Conservation (phyloP, 2,329 filamentous ascomycete genomes). For the Aureobasidium sp. region DNA sequence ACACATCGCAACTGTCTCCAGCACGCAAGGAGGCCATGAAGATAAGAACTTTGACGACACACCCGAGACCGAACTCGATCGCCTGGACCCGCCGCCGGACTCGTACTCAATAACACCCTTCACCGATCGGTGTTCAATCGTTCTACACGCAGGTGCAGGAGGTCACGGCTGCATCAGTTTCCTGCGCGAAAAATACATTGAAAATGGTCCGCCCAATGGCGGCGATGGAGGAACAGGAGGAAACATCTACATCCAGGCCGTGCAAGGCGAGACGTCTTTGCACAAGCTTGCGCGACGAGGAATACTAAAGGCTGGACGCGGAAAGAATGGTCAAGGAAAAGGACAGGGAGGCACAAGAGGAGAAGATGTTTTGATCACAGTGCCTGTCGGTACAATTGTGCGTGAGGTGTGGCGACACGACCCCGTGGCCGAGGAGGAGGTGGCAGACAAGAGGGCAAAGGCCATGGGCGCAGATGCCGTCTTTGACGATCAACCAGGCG, state of each 20-base stretch:
- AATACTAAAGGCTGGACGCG: slow-evolving; percentile 65
- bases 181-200: slow-evolving; percentile 80
- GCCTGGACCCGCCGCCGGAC: slow-evolving; percentile 73
- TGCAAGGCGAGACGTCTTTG: slow-evolving; percentile 82
- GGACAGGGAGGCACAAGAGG: slow-evolving; percentile 69
- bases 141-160: slow-evolving; percentile 69
- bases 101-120: slow-evolving; percentile 81
- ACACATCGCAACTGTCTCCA: slow-evolving; percentile 4
- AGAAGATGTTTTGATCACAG: slow-evolving; percentile 78
- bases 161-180: slow-evolving; percentile 95
- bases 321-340: slow-evolving; percentile 72
- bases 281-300: slow-evolving; percentile 81
- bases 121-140: slow-evolving; percentile 75
- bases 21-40: slow-evolving; percentile 2
- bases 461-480: slow-evolving; percentile 21
- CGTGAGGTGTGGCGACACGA: slow-evolving; percentile 74
- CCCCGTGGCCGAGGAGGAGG: slow-evolving; percentile 63
- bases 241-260: slow-evolving; percentile 88
- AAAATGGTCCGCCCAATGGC: slow-evolving; percentile 85
- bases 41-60: slow-evolving; percentile 2
- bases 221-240: slow-evolving; percentile 90
- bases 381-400: slow-evolving; percentile 88
- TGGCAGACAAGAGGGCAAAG: slow-evolving; percentile 26
- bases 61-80: slow-evolving; percentile 25
- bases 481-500: slow-evolving; percentile 33